These are phyloP conservation scores for Colletotrichum viniferum DNA, from an alignment of 2,329 filamentous ascomycete genomes.

Conservation along the genomic window DNA sequence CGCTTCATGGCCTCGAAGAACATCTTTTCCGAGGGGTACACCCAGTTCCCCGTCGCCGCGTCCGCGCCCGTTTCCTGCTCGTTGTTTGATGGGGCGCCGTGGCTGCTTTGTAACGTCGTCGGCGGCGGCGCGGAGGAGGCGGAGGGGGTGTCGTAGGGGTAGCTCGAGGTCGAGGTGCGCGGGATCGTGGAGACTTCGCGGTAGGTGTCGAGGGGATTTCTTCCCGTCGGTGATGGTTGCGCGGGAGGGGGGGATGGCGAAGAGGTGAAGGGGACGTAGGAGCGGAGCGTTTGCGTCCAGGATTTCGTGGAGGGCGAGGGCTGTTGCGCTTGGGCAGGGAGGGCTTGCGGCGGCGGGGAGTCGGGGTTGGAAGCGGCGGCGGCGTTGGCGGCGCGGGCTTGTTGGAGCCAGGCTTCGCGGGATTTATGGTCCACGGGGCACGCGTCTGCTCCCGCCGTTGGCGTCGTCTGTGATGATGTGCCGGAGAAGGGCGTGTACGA, in stretches of 20 bases:
- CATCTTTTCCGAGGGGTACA: constrained; percentile 96
- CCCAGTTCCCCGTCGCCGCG: constrained; percentile 81
- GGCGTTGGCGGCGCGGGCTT: constrained; percentile 58
- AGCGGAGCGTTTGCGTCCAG: constrained; percentile 47
- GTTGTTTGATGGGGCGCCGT: constrained; percentile 61
- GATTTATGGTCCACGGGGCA: constrained; percentile 94
- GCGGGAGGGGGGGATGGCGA: constrained; percentile 26
- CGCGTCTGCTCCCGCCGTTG: constrained; percentile 32
- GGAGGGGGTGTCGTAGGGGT: constrained; percentile 32
- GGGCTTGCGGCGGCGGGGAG: background rate
- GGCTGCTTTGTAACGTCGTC: background rate
- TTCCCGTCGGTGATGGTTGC: background rate
- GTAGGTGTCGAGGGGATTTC: constrained; percentile 58
- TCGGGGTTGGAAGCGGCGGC: constrained; percentile 28
- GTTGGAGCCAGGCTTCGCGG: constrained; percentile 83
- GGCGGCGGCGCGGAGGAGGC: background rate
- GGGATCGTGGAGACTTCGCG: constrained; percentile 84
- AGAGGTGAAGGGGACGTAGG: constrained; percentile 46
- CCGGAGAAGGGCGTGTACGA: constrained; percentile 38
- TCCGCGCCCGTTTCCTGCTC: constrained; percentile 80
- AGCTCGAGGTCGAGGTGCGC: constrained; percentile 51
- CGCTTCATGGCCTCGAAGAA: constrained; percentile 97
- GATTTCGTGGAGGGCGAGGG: constrained; percentile 24
- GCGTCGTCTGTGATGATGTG: constrained; percentile 13
- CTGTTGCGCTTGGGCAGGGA: background rate